Conservation (phyloP, 352 stramenopile species). For the Pythium folliculosum region DNA sequence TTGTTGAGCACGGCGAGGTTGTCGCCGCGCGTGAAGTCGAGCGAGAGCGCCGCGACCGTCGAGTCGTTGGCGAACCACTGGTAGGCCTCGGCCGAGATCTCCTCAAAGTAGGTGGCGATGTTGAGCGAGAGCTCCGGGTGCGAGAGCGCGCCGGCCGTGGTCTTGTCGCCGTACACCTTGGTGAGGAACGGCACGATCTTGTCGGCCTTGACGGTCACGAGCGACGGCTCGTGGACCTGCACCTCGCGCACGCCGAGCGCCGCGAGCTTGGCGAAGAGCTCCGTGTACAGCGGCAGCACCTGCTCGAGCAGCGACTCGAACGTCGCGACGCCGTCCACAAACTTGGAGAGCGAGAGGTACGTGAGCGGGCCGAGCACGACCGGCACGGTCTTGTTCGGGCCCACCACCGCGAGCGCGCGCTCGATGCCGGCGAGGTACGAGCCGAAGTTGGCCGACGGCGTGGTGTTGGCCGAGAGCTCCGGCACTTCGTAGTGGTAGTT, state of each 20-base stretch:
- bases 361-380: constrained; percentile 85
- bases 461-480: constrained; percentile 78
- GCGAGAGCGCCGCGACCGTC: constrained; percentile 77
- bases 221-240: constrained; percentile 91
- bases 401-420: constrained; percentile 79
- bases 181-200: constrained; percentile 55
- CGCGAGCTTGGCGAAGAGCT: constrained; percentile 72
- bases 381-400: constrained; percentile 78
- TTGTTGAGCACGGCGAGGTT: constrained; percentile 83
- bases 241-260: constrained; percentile 81
- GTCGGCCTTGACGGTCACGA: constrained; percentile 74
- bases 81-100: constrained; percentile 87
- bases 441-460: constrained; percentile 79
- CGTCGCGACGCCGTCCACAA: constrained; percentile 57
- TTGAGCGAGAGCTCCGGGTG: constrained; percentile 70
- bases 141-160: constrained; percentile 53
- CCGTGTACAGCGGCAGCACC: constrained; percentile 80
- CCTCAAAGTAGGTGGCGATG: constrained; percentile 89
- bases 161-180: constrained; percentile 72
- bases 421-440: constrained; percentile 72
- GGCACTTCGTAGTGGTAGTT: constrained; percentile 97
- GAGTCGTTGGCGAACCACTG: constrained; percentile 82
- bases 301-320: constrained; percentile 70
- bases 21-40: constrained; percentile 92
- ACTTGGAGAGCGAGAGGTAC: constrained; percentile 82